Evolutionary conservation across 371 early-diverging fungal species (phyloP), one percentile per base, ranked within the genome.

Genomic region (Mucor racemosus): DNA sequence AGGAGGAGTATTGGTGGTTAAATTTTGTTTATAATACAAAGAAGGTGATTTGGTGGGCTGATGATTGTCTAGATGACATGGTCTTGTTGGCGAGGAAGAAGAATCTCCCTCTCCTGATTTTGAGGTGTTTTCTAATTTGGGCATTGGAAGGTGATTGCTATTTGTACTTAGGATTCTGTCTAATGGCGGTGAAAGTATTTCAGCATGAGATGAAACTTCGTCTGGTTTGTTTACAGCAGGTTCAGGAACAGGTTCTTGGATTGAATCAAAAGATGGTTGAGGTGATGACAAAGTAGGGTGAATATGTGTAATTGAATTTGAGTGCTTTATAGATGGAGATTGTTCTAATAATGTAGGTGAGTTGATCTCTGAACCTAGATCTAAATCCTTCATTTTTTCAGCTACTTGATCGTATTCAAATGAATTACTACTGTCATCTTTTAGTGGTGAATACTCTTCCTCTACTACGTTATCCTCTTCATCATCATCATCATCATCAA

Each of bases 401-500:
- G 48, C 50, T 4, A 69, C 60, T 55, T 60, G 55, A 15, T 69
- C 61, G 14, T 57, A 60, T 5, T 69, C 69, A 7, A 55, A 42
- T 7, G 57, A 56, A 44, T 64, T 17, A 7, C 33, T 57, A 19
- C 46, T 57, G 34, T 67, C 67, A 17, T 38, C 21, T 13, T 15
- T 0, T 5, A 21, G 21, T 19, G 9, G 11, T 14, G 41, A n/a
- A 10, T 26, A 5, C 8, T 17, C 35, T 3, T 38, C 33, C 7
- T 21, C 44, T 0, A 21, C 14, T 15, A 36, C 46, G 15, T 19
- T 21, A 26, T 72, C 74, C 6, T 74, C 73, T 0, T 75, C 68
- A 1, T 67, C 69, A 13, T 77, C 77, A 44, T 77, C 77, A 44
- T 80, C 80, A 50, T 72, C 74, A 31, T 81, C 81, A 33, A 81